A percentile compares a stretch with the other conserved stretches of the same genome.
These are phyloP conservation scores for Onygenales sp. DNA, from an alignment of 2,329 filamentous ascomycete genomes.

Conservation along the genomic window DNA sequence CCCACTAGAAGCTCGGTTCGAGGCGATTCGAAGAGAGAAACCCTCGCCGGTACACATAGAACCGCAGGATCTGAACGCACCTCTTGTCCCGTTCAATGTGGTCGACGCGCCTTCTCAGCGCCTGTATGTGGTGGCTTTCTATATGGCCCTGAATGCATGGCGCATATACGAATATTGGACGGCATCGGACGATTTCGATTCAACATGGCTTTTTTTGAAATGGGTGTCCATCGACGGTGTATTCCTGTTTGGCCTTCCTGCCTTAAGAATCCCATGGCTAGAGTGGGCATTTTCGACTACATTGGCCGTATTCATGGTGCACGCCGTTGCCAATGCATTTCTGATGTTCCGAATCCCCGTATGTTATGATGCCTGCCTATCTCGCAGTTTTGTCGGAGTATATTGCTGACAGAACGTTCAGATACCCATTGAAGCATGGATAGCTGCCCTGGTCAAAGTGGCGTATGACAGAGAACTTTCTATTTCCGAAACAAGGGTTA, in stretches of 20 bases:
- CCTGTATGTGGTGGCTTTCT: conserved; percentile 75
- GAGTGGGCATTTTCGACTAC: conserved; percentile 75
- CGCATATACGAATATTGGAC: conserved; percentile 78
- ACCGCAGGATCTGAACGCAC: conserved; percentile 29
- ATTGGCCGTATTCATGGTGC: conserved; percentile 59
- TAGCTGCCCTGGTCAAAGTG: conserved; percentile 64
- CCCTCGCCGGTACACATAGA: conserved; percentile 14
- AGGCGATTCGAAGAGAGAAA: conserved; percentile 1
- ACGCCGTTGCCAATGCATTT: conserved; percentile 68
- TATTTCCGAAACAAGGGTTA: conserved; percentile 87
- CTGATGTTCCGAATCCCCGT: conserved; percentile 88
- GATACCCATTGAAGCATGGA: conserved; percentile 65
- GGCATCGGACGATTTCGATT: conserved; percentile 72
- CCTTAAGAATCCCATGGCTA: conserved; percentile 89
- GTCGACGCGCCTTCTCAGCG: conserved; percentile 88
- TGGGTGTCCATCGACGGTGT: conserved; percentile 81
- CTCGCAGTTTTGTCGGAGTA: not conserved
- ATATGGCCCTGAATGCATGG: conserved; percentile 67
- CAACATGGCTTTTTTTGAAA: conserved; percentile 86
- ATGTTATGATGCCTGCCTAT: conserved; percentile 21
- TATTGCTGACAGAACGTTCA: conserved; percentile 22
- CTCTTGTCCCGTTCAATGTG: conserved; percentile 70
- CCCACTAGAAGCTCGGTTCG: conserved; percentile 13
- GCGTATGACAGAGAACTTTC: conserved; percentile 89
- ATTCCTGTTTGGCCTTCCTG: conserved; percentile 79